Percentiles rank a stretch among this genome's conserved stretches.
phyloP scores from a whole-genome alignment of 495 filamentous ascomycete species.

The Neurospora sp. region DNA sequence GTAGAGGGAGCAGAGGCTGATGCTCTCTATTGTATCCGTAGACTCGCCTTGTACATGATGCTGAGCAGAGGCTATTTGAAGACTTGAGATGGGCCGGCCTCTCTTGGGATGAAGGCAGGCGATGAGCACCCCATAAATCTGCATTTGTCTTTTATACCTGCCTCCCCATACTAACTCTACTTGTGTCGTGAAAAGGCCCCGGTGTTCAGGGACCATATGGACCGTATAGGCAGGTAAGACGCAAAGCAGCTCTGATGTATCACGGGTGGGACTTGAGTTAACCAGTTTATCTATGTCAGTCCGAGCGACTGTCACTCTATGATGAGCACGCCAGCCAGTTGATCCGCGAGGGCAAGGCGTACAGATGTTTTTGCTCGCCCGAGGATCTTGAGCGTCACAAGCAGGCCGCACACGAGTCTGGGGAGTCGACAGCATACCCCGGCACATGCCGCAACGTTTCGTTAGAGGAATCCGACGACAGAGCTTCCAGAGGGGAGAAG shows the following conservation, averaged over 20 bases:
- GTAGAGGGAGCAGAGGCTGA: constrained; percentile 5
- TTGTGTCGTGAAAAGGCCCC: constrained; percentile 47
- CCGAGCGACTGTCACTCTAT: constrained; percentile 70
- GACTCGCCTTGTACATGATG: constrained; percentile 49
- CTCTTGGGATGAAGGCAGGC: constrained; percentile 79
- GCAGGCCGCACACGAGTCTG: constrained; percentile 44
- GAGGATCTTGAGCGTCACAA: constrained; percentile 58
- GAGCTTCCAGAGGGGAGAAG: constrained; percentile 55
- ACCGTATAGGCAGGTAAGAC: constrained; percentile 71
- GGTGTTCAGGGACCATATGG: constrained; percentile 67
- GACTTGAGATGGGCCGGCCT: constrained; percentile 85
- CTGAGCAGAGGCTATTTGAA: constrained; percentile 62
- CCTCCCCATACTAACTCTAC: background rate
- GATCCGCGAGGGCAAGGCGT: constrained; percentile 61
- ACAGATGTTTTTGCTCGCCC: constrained; percentile 84
- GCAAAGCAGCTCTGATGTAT: background rate
- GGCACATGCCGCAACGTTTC: constrained; percentile 62
- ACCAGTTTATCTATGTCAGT: constrained; percentile 37
- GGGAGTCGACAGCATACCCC: constrained; percentile 62
- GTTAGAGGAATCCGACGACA: constrained; percentile 53
- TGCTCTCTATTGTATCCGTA: constrained; percentile 3
- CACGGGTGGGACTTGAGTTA: background rate
- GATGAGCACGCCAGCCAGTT: constrained; percentile 59
- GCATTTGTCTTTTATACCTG: background rate
- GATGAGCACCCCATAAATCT: constrained; percentile 12